A percentile compares a stretch with the other conserved stretches of the same genome.
These are phyloP conservation scores for Neoboletus subvelutipes DNA, from an alignment of 768 basidiomycete genomes.

Conservation along the genomic window DNA sequence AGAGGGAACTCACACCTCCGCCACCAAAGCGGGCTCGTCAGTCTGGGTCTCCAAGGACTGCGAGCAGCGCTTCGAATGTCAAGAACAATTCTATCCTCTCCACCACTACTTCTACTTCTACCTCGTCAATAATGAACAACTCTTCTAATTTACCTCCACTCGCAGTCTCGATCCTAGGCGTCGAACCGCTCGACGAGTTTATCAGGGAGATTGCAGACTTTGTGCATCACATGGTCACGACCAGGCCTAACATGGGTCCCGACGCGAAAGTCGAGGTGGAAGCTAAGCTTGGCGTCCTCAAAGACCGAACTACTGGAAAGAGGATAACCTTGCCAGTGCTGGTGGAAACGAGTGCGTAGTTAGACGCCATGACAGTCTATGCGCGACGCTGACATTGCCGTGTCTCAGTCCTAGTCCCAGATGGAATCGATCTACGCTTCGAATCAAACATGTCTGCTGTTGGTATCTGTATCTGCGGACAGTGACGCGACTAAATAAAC, in stretches of 20 bases:
- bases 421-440: conserved; percentile 66
- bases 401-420: conserved; percentile 62
- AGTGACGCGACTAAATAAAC: conserved; percentile 8
- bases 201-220: conserved; percentile 91
- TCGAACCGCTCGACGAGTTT: conserved; percentile 92
- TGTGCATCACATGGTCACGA: conserved; percentile 67
- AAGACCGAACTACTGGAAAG: conserved; percentile 53
- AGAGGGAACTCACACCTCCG: conserved; percentile 24
- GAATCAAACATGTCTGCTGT: conserved; percentile 93
- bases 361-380: neutral
- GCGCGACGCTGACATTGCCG: conserved; percentile 3
- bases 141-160: conserved; percentile 52
- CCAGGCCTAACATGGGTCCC: conserved; percentile 53
- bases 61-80: conserved; percentile 26
- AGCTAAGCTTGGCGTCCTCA: conserved; percentile 82
- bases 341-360: conserved; percentile 77
- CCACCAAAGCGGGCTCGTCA: conserved; percentile 41
- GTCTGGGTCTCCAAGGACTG: conserved; percentile 29
- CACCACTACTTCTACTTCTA: conserved; percentile 9
- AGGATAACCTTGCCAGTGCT: conserved; percentile 70
- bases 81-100: conserved; percentile 13
- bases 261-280: conserved; percentile 72
- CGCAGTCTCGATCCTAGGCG: conserved; percentile 78
- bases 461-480: conserved; percentile 32
- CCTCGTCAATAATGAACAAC: conserved; percentile 27